A percentile compares a stretch with the other conserved stretches of the same genome.
Conservation (phyloP, 768 basidiomycete species). For the Trichaptum fuscoviolaceum region DNA sequence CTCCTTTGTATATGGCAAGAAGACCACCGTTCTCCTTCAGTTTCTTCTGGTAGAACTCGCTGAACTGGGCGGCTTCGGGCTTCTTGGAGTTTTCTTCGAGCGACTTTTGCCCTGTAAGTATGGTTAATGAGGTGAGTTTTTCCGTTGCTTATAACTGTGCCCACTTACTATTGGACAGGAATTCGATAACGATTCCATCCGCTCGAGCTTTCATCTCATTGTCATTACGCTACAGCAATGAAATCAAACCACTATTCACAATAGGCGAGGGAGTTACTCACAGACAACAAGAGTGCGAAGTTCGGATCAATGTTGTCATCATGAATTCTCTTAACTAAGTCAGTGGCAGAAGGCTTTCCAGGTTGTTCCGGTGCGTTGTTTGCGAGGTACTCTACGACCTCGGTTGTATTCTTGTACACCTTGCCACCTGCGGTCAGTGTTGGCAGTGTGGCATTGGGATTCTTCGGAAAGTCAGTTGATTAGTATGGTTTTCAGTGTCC, state of each 20-base stretch:
- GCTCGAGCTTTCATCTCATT: conserved; percentile 38
- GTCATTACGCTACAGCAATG: conserved; percentile 35
- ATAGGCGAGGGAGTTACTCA: conserved; percentile 18
- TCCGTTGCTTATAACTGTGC: neutral
- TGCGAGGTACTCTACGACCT: conserved; percentile 37
- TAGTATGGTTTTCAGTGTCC: neutral
- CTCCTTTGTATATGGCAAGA: conserved; percentile 37
- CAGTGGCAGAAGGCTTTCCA: conserved; percentile 25
- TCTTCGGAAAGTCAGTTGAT: conserved; percentile 22
- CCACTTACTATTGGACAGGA: conserved; percentile 36
- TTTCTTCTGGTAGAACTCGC: conserved; percentile 41
- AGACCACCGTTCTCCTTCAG: conserved; percentile 33
- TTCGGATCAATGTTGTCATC: conserved; percentile 46
- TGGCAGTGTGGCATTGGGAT: conserved; percentile 40
- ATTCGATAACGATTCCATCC: conserved; percentile 26
- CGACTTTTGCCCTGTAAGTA: conserved; percentile 34
- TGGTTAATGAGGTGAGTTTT: neutral
- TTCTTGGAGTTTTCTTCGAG: conserved; percentile 32
- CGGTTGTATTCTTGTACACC: conserved; percentile 33
- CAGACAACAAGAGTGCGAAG: conserved; percentile 38
- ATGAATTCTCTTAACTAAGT: conserved; percentile 36
- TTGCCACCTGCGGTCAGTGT: conserved; percentile 33
- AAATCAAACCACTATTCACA: neutral
- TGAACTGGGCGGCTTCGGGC: conserved; percentile 31
- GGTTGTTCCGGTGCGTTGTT: conserved; percentile 32